Evolutionary conservation across 768 basidiomycete genomes (phyloP).

Genomic region (Daedalea quercina): DNA sequence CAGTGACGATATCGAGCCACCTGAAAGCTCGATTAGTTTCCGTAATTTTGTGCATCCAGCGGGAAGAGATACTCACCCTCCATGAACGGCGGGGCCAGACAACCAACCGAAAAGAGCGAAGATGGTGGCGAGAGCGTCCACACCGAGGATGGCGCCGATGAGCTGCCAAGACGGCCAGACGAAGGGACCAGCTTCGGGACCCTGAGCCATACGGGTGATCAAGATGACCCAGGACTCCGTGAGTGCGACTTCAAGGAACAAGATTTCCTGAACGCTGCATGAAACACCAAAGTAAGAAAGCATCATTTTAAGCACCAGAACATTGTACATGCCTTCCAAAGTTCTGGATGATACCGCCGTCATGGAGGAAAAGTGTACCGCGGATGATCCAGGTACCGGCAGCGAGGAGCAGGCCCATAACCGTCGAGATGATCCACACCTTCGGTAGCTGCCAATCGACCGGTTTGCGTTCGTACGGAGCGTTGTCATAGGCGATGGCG

Average conservation of each 20-base stretch:
- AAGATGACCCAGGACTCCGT: slow-evolving; percentile 33
- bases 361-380: slow-evolving; percentile 32
- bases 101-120: slow-evolving; percentile 37
- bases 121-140: slow-evolving; percentile 36
- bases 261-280: slow-evolving; percentile 31
- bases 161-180: slow-evolving; percentile 34
- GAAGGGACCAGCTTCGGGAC: slow-evolving; percentile 5
- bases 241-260: slow-evolving; percentile 43
- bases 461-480: slow-evolving; percentile 30
- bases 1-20: slow-evolving; percentile 33
- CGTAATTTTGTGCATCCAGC: background rate
- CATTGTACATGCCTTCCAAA: slow-evolving; percentile 20
- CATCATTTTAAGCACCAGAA: background rate
- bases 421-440: slow-evolving; percentile 38
- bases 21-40: slow-evolving; percentile 3
- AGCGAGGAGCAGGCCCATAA: slow-evolving; percentile 24
- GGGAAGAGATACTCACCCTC: slow-evolving; percentile 14
- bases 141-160: slow-evolving; percentile 29
- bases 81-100: slow-evolving; percentile 27
- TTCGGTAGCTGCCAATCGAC: slow-evolving; percentile 48
- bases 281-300: background rate
- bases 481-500: slow-evolving; percentile 42
- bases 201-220: slow-evolving; percentile 27
- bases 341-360: slow-evolving; percentile 40
- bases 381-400: slow-evolving; percentile 35